Conservation (phyloP, 208 protist genomes). For the Crithidia brevicula region DNA sequence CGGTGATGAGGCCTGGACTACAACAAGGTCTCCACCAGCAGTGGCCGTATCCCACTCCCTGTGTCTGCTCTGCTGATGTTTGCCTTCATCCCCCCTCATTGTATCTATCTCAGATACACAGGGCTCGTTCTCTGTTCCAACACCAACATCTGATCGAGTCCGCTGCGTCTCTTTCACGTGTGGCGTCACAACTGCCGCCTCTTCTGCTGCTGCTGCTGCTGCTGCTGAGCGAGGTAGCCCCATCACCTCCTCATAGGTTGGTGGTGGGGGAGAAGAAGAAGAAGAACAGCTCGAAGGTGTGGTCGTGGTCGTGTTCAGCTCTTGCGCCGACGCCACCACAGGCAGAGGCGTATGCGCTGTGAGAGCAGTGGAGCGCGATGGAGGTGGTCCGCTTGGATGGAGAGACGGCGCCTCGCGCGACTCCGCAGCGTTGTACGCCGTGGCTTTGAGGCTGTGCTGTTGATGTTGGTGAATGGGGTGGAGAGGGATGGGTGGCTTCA, state of each 20-base stretch:
- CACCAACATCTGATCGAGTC: slow-evolving; percentile 14
- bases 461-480: no score
- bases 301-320: neutral
- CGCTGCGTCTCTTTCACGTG: no score
- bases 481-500: no score
- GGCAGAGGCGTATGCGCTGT: neutral
- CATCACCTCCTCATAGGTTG: slow-evolving; percentile 28
- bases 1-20: no score
- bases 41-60: no score
- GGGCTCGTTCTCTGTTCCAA: slow-evolving; percentile 6
- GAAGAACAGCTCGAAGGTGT: neutral
- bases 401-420: no score
- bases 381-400: no score
- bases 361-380: neutral
- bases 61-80: neutral
- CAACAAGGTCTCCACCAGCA: no score
- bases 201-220: neutral
- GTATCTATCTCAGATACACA: neutral
- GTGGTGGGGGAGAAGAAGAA: slow-evolving; percentile 1
- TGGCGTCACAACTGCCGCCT: no score
- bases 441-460: no score
- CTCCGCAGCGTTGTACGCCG: no score
- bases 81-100: neutral
- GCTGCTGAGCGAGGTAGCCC: neutral
- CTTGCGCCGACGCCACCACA: neutral